Base-by-base conservation (phyloP, 495 filamentous ascomycete species). In the Neurospora hispaniola region DNA sequence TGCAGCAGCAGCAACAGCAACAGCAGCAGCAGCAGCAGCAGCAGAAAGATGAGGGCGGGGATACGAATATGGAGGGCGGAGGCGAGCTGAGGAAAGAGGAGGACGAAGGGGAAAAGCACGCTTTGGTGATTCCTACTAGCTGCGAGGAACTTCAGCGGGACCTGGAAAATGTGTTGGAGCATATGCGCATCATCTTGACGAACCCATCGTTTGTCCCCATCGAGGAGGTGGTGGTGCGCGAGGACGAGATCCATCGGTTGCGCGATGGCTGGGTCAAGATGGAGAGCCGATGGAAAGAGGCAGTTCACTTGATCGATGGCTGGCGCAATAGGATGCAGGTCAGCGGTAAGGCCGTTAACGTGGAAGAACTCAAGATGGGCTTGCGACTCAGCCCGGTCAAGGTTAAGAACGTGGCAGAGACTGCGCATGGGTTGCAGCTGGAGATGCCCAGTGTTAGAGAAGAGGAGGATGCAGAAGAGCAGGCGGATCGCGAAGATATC, bases 141-240 rank as follows among this genome's bases (percentile, higher is more conserved):
- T 93, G 90, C 78, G 92, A 93, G 69, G 89, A 90, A 38, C 82
- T 98, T 54, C 88, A 92, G 0, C 74, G 79, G 8, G 91, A 95
- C 71, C 87, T 97, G 81, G 90, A 93, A 38, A 80, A 80, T 4
- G 89, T 95, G 2, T 85, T 98, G 72, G 89, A 91, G 70, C 93
- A 96, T 74, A 84, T 98, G 69, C 88, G 90, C 74, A 92, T 86
- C 5, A 85, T 99, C 43, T 84, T 99, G 39, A 97, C 94, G 12
- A 97, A 98, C 74, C 96, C 96, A 6, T 95, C 93, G 10, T 99
- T 98, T 80, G 96, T 98, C 41, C 92, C 96, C 0, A 86, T 99
- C n/a, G 96, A 98, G 78, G 87, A 98, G 80, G 92, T 98, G 8
- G 93, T 94, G 73, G 84, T 94, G 20, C 88, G 95, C 40, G 95